A percentile compares a stretch with the other conserved stretches of the same genome.
These are phyloP conservation scores for Aspergillus sp. DNA, from an alignment of 2,329 filamentous ascomycete genomes.

Conservation along the genomic window DNA sequence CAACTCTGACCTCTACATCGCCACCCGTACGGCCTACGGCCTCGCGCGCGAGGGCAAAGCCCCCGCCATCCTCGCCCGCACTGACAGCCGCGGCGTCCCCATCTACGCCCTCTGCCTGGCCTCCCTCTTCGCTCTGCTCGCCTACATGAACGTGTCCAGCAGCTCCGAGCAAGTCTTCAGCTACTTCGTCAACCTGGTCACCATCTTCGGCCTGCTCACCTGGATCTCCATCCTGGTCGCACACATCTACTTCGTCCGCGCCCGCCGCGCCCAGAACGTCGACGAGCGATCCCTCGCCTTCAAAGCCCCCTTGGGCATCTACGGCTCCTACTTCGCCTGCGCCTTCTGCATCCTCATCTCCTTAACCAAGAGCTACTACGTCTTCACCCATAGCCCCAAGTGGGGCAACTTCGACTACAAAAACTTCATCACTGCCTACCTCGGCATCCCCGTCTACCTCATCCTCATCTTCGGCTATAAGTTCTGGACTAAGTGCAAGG, in stretches of 20 bases:
- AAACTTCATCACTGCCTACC: constrained; percentile 67
- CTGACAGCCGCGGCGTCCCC: constrained; percentile 62
- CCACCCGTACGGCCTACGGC: constrained; percentile 62
- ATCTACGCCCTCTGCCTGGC: constrained; percentile 55
- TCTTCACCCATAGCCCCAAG: constrained; percentile 48
- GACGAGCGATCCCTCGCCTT: constrained; percentile 50
- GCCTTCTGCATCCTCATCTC: constrained; percentile 63
- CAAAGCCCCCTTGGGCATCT: constrained; percentile 60
- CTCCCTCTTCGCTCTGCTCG: constrained; percentile 54
- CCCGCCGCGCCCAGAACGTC: constrained; percentile 52
- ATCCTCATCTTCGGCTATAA: constrained; percentile 62
- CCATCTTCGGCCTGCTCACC: constrained; percentile 56
- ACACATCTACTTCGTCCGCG: constrained; percentile 58
- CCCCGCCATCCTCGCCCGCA: constrained; percentile 60
- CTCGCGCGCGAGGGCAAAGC: constrained; percentile 64
- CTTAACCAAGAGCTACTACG: constrained; percentile 72
- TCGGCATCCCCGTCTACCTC: constrained; percentile 67
- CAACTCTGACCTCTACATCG: constrained; percentile 71
- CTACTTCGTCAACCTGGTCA: constrained; percentile 60
- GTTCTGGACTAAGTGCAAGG: constrained; percentile 44
- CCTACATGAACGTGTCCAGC: constrained; percentile 56
- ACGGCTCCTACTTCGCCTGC: constrained; percentile 59
- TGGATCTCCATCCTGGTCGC: constrained; percentile 61
- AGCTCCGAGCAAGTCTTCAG: constrained; percentile 50
- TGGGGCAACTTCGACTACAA: constrained; percentile 59